These are phyloP conservation scores for Leccinum imitatum DNA, from an alignment of 768 basidiomycete genomes.

Conservation along the genomic window DNA sequence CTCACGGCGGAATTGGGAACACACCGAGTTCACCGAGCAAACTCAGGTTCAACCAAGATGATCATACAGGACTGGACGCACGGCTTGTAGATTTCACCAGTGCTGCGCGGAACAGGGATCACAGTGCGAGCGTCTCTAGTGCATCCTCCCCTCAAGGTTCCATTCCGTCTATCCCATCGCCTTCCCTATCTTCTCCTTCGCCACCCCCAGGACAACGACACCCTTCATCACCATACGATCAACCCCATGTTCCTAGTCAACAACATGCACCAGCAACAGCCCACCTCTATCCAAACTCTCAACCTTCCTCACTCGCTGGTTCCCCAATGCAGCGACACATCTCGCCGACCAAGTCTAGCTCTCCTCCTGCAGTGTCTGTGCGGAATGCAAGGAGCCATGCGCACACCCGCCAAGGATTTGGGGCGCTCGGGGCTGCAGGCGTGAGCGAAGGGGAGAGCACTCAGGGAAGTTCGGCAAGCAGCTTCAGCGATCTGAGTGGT, in stretches of 20 bases:
- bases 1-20: conserved; percentile 1
- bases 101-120: conserved; percentile 45
- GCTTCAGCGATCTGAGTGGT: conserved; percentile 89
- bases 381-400: conserved; percentile 53
- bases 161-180: conserved; percentile 79
- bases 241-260: conserved; percentile 3
- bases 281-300: conserved; percentile 16
- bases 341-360: conserved; percentile 56
- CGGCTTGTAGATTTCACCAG: conserved; percentile 36
- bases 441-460: conserved; percentile 58
- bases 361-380: conserved; percentile 58
- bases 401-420: conserved; percentile 46
- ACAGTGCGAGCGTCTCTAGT: conserved; percentile 74
- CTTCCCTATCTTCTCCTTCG: conserved; percentile 54
- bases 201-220: conserved; percentile 32
- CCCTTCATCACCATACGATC: conserved; percentile 25
- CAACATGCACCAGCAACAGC: conserved; percentile 6
- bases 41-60: conserved; percentile 11
- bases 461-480: conserved; percentile 72
- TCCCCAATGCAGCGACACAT: conserved; percentile 50
- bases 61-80: conserved; percentile 29
- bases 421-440: conserved; percentile 39
- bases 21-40: conserved; percentile 34
- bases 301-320: conserved; percentile 15
- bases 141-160: conserved; percentile 74